Evolutionary conservation across 495 filamentous ascomycete genomes (phyloP).

Genomic region (Aspergillus baeticus): DNA sequence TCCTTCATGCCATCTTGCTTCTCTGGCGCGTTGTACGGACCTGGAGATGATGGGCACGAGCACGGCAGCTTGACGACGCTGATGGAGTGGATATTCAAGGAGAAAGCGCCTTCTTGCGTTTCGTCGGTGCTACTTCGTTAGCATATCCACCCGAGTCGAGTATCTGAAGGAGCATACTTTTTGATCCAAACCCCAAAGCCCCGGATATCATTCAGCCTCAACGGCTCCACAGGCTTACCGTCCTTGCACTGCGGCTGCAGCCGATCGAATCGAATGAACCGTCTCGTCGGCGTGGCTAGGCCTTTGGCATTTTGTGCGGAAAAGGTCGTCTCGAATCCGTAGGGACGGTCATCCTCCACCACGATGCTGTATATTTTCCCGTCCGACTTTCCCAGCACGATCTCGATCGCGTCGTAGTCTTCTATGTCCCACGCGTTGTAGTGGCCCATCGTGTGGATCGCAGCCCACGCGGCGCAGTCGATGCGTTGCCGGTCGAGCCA

Average conservation of each 20-base stretch:
- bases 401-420: slow-evolving; percentile 48
- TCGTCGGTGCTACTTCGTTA: not conserved
- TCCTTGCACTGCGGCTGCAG: not conserved
- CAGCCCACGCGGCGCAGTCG: not conserved
- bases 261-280: not conserved
- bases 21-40: no score
- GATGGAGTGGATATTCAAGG: slow-evolving; percentile 2
- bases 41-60: not conserved
- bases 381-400: slow-evolving; percentile 24
- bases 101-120: slow-evolving; percentile 3
- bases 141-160: not conserved
- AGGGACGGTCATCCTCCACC: slow-evolving; percentile 54
- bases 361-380: slow-evolving; percentile 63
- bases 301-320: not conserved
- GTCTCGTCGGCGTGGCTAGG: not conserved
- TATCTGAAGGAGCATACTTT: not conserved
- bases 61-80: slow-evolving; percentile 5
- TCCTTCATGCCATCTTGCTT: not conserved
- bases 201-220: not conserved
- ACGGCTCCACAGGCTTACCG: not conserved
- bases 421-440: slow-evolving; percentile 34
- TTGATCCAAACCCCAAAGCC: slow-evolving; percentile 6
- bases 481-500: slow-evolving; percentile 3
- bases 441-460: not conserved
- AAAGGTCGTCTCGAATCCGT: not conserved